Base-by-base conservation (phyloP, 2,329 filamentous ascomycete species). In the Calonectria ilicicola region DNA sequence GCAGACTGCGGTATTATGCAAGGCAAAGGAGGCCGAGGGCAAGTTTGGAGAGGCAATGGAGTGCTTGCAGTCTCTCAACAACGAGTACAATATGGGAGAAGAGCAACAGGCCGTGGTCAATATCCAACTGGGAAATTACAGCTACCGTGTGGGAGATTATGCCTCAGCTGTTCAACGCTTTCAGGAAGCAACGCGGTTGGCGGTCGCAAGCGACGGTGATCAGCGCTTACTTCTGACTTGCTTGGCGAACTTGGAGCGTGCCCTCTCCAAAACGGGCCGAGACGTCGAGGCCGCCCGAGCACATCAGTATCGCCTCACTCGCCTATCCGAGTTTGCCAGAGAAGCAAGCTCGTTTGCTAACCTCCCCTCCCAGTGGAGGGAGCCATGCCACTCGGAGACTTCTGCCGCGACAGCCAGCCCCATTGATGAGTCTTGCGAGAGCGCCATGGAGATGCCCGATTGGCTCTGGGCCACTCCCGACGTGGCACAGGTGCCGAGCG, bases 191-290 rank as follows among this genome's bases (percentile, higher is more conserved):
- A 80, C 79, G 5, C 75, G 75, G 4, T 76, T 83, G 19, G 80
- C 80, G 9, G 62, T 80, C 3, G 73, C 75, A 17, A 73, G 76
- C 21, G 79, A 80, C 46, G 79, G 77, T 12, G 82, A 83, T 63
- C 81, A 82, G 73, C 80, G 82, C 26, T 74, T 83, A 17, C 74
- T 81, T 21, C 76, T 80, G 60, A 80, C 80, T 5, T 81, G 81
- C n/a, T 72, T 83, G n/a, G 79, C 81, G 19, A 83, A 83, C 67
- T 75, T 83, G 26, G 82, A 83, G 65, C 79, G 71, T 12, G 77
- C 80, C 5, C 71, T 82, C 23, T 74, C 70, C 58, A 78, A 77
- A 60, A 67, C 73, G 35, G 74, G 79, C 65, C 74, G 74, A 63
- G 71, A 49, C 17, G 78, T 72, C 19, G 81, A 80, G 56, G 82